phyloP scores from a whole-genome alignment of 257 asterid genomes.

The Solanum microdontum region DNA sequence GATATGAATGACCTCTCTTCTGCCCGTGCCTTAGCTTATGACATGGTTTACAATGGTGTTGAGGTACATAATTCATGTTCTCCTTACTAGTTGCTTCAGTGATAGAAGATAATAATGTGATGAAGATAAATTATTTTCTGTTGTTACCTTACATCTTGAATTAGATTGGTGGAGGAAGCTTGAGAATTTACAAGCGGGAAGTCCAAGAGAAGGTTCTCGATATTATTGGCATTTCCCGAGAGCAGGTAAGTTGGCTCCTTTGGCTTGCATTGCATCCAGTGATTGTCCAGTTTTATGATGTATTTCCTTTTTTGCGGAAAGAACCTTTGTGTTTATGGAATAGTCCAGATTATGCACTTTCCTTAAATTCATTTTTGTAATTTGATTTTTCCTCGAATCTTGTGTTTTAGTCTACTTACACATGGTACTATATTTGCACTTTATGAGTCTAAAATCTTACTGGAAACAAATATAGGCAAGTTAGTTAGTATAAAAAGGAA shows the following conservation, averaged over 20 bases:
- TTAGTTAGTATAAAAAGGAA: neutral
- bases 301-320: neutral
- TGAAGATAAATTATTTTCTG: neutral
- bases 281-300: neutral
- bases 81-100: neutral
- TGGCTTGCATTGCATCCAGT: neutral
- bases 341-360: neutral
- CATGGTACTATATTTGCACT: neutral
- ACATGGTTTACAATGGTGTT: slow-evolving; percentile 96
- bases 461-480: neutral
- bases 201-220: slow-evolving; percentile 87
- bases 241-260: slow-evolving; percentile 42
- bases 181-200: slow-evolving; percentile 89
- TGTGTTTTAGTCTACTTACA: neutral
- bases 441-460: neutral
- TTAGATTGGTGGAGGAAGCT: slow-evolving; percentile 98
- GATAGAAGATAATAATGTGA: neutral
- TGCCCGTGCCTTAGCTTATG: slow-evolving; percentile 98
- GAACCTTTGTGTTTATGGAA: neutral
- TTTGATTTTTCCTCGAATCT: neutral
- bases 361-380: neutral
- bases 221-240: slow-evolving; percentile 68
- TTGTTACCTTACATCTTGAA: slow-evolving; percentile 1
- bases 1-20: slow-evolving; percentile 73
- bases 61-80: slow-evolving; percentile 42